A percentile compares a stretch with the other conserved stretches of the same genome.
Evolutionary conservation across 129 eudicot species (phyloP).

Genomic region (Centella asiatica): DNA sequence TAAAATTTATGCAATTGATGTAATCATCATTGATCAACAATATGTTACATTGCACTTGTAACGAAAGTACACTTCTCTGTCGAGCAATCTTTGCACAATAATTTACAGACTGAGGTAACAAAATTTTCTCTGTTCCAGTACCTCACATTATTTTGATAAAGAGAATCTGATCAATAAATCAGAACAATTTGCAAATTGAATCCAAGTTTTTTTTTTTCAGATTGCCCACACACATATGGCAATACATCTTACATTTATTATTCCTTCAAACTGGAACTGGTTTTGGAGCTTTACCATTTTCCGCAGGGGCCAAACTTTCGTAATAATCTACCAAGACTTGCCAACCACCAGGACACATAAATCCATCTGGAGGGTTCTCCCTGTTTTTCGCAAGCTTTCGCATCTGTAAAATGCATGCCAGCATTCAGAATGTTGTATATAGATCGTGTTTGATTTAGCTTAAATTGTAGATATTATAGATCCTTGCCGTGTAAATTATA

Average conservation of each 20-base stretch:
- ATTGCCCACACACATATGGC: constrained; percentile 6
- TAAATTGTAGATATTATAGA: background rate
- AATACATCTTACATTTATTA: constrained; percentile 7
- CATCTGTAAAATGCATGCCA: constrained; percentile 48
- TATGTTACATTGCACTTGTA: constrained; percentile 31
- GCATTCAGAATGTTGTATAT: background rate
- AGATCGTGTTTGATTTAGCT: too few relatives aligned
- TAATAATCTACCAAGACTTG: constrained; percentile 85
- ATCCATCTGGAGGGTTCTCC: constrained; percentile 94
- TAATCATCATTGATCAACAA: constrained; percentile 22
- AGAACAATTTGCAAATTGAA: background rate
- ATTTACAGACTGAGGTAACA: constrained; percentile 21
- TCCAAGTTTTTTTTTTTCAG: background rate
- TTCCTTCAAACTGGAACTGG: constrained; percentile 50
- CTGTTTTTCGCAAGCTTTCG: constrained; percentile 82
- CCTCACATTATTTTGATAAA: constrained; percentile 22
- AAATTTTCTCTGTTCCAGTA: background rate
- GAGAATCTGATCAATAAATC: constrained; percentile 17
- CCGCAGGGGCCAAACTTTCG: constrained; percentile 55
- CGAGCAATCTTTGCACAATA: constrained; percentile 15
- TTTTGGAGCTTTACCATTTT: constrained; percentile 54
- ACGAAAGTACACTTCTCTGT: background rate
- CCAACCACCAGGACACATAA: constrained; percentile 99
- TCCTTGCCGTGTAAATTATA: background rate
- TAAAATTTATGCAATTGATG: too few relatives aligned